Evolutionary conservation across 352 stramenopile species (phyloP), one percentile per base, ranked within the genome.

Genomic region (Phytophthora nicotianae): DNA sequence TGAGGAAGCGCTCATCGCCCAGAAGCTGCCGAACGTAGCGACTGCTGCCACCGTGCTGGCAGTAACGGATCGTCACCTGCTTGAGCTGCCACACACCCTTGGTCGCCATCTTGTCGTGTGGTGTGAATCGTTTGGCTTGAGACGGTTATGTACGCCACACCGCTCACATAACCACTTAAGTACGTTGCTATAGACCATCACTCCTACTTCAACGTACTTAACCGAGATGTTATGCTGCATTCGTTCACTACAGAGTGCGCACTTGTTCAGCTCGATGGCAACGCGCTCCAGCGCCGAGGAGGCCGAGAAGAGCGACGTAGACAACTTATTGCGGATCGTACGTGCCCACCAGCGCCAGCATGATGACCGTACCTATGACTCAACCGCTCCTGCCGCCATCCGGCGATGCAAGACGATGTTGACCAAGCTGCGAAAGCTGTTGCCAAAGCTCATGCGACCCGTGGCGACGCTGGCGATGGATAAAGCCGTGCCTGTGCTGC

Each of bases 11-110:
- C 58, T 80, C 52, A 55, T 94, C 84, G 41, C 72, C 69, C 46
- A 96, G 74, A 68, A 96, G 76, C 33, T 91, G 68, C 29, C 85
- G 70, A 37, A 94, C 70, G 61, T 93, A 79, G 58, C 81, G 81
- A 70, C 88, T 96, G 74, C 82, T 91, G 49, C 82, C 82, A 41
- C 82, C 65, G 65, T 91, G 73, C 65, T 91, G 82, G 60, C 82
- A 91, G 80, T 91, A 91, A 45, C 82, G 82, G 56, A 91, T 89
- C 67, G 82, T 91, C 65, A 91, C 66, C 65, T 91, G 64, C 74
- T 91, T 81, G 45, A 91, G 70, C 62, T 91, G 82, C 82, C 82
- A 91, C 65, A 90, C 79, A 50, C 82, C 82, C 37, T 85, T 83
- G 48, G 82, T 91, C 68, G 82, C 82, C 82, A 91, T 91, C 20